Evolutionary conservation across 495 filamentous ascomycete species (phyloP).

Genomic region (Aspergillus ellipticus): DNA sequence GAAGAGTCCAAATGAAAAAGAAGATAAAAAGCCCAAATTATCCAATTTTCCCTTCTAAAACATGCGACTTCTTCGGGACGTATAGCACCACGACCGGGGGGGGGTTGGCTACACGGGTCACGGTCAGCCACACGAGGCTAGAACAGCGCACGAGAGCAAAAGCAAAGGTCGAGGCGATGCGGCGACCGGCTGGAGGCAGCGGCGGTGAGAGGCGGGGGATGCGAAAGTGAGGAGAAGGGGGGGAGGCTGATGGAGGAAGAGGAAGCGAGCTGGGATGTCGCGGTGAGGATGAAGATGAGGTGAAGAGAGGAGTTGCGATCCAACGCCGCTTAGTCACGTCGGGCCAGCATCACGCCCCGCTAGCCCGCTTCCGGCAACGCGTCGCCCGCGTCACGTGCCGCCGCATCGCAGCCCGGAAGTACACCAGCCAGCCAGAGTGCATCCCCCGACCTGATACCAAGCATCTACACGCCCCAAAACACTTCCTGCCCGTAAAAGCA

Average conservation of each 20-base stretch:
- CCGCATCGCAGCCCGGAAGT: background rate
- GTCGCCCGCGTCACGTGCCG: slow-evolving; percentile 11
- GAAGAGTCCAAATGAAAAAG: slow-evolving; percentile 12
- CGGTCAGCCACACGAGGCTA: slow-evolving; percentile 7
- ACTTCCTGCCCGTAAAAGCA: no score
- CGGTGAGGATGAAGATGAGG: slow-evolving; percentile 25
- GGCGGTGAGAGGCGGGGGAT: background rate
- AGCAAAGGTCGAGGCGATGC: slow-evolving; percentile 4
- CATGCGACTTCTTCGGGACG: slow-evolving; percentile 15
- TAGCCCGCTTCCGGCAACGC: slow-evolving; percentile 15
- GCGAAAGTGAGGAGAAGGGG: slow-evolving; percentile 7
- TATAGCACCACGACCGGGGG: slow-evolving; percentile 9
- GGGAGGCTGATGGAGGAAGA: slow-evolving; percentile 12
- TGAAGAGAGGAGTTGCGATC: slow-evolving; percentile 16
- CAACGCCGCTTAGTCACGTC: background rate
- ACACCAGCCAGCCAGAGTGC: background rate
- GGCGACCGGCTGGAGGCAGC: background rate
- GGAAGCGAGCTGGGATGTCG: slow-evolving; percentile 16
- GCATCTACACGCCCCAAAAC: no score
- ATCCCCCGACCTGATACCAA: no score
- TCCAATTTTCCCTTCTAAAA: slow-evolving; percentile 16
- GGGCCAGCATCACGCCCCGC: slow-evolving; percentile 16
- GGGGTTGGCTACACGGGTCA: slow-evolving; percentile 1
- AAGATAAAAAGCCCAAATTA: slow-evolving; percentile 16
- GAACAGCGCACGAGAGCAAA: background rate